phyloP scores from a whole-genome alignment of 257 asterid genomes.

The Ehretia macrophylla region DNA sequence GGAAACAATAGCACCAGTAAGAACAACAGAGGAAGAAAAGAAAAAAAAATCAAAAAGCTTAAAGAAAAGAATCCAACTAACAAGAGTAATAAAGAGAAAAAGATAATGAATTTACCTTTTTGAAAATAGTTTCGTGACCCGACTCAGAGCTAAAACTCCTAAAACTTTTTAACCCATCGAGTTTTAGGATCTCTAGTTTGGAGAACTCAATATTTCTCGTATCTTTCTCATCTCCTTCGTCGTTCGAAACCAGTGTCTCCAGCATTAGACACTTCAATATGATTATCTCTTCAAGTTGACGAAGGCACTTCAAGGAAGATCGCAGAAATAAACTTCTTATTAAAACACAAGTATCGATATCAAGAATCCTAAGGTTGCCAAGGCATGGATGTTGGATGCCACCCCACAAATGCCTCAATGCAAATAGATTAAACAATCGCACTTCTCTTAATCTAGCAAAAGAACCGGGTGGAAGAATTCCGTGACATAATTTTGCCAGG shows the following conservation, averaged over 20 bases:
- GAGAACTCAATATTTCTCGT: neutral
- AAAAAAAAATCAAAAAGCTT: too few species aligned
- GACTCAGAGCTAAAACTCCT: neutral
- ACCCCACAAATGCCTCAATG: neutral
- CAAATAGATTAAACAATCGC: neutral
- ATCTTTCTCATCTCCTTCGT: too few species aligned
- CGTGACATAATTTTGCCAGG: constrained; percentile 2
- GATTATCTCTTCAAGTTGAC: too few species aligned
- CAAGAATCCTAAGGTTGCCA: constrained; percentile 5
- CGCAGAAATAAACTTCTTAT: constrained; percentile 6
- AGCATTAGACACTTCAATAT: too few species aligned
- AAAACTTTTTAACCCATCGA: neutral
- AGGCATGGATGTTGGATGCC: constrained; percentile 9
- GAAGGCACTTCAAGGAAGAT: too few species aligned
- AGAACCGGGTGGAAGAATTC: constrained; percentile 10
- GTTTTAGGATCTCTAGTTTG: neutral
- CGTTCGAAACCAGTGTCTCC: too few species aligned
- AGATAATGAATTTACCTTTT: neutral
- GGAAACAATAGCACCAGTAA: neutral
- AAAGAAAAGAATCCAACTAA: too few species aligned
- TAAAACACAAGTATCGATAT: neutral
- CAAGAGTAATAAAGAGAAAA: too few species aligned
- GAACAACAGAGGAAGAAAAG: too few species aligned
- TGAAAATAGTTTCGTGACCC: neutral
- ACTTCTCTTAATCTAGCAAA: constrained; percentile 5